Percentiles rank a stretch among this genome's conserved stretches.
Conservation (phyloP, 805 yeast species). For the Torulaspora microellipsoides region DNA sequence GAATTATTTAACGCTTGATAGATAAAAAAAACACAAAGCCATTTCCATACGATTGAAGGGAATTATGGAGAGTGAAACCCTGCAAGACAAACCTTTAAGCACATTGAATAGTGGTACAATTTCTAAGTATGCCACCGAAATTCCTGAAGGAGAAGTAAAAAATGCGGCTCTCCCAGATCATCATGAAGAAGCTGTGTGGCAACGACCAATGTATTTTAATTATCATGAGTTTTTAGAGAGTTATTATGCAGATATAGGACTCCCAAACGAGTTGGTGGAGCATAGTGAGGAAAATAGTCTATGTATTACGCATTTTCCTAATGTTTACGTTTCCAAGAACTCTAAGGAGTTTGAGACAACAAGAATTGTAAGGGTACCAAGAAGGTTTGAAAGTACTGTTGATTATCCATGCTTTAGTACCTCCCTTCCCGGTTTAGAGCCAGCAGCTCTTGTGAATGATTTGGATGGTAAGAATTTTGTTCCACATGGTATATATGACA, state of each 20-base stretch:
- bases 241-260: slow-evolving; percentile 29
- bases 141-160: slow-evolving; percentile 1
- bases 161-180: slow-evolving; percentile 19
- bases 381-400: slow-evolving; percentile 40
- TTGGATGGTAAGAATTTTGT: slow-evolving; percentile 24
- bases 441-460: slow-evolving; percentile 48
- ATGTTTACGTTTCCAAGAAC: slow-evolving; percentile 39
- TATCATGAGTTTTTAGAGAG: slow-evolving; percentile 55
- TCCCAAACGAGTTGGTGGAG: slow-evolving; percentile 12
- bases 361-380: slow-evolving; percentile 62
- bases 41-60: no score
- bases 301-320: slow-evolving; percentile 65
- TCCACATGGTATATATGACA: slow-evolving; percentile 38
- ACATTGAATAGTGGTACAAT: slow-evolving; percentile 13
- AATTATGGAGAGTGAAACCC: not conserved
- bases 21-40: not conserved
- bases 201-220: slow-evolving; percentile 48
- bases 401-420: slow-evolving; percentile 53
- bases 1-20: not conserved
- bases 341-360: slow-evolving; percentile 37
- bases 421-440: slow-evolving; percentile 55
- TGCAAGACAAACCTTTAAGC: slow-evolving; percentile 6
- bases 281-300: slow-evolving; percentile 36
- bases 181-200: slow-evolving; percentile 2
- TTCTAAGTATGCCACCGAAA: slow-evolving; percentile 11